Base-by-base conservation (phyloP, 305 asterid species). In the Fraxinus baroniana region DNA sequence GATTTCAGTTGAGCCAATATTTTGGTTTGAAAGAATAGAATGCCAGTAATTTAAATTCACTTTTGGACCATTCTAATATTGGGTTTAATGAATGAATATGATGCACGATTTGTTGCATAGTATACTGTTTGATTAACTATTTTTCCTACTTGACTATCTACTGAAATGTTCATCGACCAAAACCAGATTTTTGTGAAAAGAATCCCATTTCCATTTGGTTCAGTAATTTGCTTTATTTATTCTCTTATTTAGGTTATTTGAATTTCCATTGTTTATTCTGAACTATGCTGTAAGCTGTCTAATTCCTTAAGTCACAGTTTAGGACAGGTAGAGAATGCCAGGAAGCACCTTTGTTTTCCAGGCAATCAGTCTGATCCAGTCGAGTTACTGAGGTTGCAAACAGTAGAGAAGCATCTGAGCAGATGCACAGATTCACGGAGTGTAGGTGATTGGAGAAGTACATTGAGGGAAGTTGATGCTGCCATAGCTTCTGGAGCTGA, bases 321-420 rank as follows among this genome's bases (percentile, higher is more conserved):
- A 89, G 99, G 99, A 76, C 97, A 91, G 92, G 95, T 93, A 74
- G 99, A 90, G 82, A 87, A 90, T 83, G 98, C 99, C 39, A 83
- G 91, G 88, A 89, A 86, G 88, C 97, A 96, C 90, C 83, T 96
- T 82, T 90, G 90, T 85, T 80, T 91, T 77, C 86, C 92, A 1
- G 98, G 97, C 66, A 87, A 85, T 75, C 90, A 88, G 46, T 87
- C 90, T 0, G 98, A 93, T 80, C 91, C 92, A 2, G 26, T 78
- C 22, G 99, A 91, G 82, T 24, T 96, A 79, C 93, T 88, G 80
- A 96, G 93, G 89, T 80, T 96, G 90, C 93, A 91, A 78, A 72
- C 77, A 17, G 86, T 92, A 5, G 98, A 96, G 81, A 89, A 84
- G 87, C 95, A 92, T 88, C 80, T 94, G 22, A 83, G 71, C 80